Conservation (phyloP, 345 rosid species). For the Eucalyptus dawsonii region DNA sequence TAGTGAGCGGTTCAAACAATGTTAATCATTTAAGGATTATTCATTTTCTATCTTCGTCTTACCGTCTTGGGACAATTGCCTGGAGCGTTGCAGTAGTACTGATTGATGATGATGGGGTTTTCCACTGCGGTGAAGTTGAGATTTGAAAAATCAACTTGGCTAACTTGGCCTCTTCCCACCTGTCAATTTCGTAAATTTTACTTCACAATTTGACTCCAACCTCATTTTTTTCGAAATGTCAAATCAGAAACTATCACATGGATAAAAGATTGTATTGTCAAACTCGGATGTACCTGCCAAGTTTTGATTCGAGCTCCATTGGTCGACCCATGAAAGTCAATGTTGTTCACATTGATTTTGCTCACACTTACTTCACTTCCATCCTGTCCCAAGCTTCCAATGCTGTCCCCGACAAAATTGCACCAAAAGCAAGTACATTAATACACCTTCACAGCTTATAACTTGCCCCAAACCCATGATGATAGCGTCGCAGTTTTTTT, state of each 20-base stretch:
- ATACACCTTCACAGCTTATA: neutral
- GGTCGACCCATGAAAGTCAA: constrained; percentile 17
- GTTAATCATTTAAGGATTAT: neutral
- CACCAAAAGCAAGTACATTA: neutral
- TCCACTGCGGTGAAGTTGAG: constrained; percentile 8
- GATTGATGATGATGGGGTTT: constrained; percentile 45
- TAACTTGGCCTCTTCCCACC: constrained; percentile 39
- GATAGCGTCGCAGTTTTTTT: neutral
- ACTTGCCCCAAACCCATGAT: neutral
- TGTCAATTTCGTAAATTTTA: neutral
- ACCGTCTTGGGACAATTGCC: neutral
- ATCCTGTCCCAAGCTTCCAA: constrained; percentile 46
- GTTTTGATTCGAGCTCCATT: constrained; percentile 62
- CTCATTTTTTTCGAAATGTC: neutral
- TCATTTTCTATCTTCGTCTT: neutral
- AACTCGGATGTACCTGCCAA: constrained; percentile 17
- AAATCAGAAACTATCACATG: neutral
- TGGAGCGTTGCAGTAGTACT: neutral
- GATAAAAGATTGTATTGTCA: neutral
- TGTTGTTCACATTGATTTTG: constrained; percentile 20
- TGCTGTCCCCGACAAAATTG: neutral
- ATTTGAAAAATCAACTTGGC: constrained; percentile 15
- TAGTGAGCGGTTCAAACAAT: neutral
- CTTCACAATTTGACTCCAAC: neutral
- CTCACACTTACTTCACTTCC: constrained; percentile 15